Conservation (phyloP, 495 filamentous ascomycete genomes). For the Gamarada debralockiae region DNA sequence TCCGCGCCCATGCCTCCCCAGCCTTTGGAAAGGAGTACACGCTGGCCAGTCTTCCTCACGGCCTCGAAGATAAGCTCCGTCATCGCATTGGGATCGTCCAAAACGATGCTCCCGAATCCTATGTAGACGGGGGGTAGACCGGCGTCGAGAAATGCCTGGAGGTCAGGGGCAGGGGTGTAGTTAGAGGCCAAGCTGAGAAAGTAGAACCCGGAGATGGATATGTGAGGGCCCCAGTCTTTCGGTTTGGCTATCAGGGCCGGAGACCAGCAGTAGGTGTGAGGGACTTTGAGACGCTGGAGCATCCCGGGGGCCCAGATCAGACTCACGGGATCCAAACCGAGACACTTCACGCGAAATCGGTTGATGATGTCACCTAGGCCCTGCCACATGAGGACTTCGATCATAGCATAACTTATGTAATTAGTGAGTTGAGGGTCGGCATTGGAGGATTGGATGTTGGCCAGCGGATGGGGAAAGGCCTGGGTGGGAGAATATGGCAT, state of each 20-base stretch:
- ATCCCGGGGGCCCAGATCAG: slow-evolving; percentile 60
- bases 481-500: slow-evolving; percentile 53
- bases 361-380: slow-evolving; percentile 70
- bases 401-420: slow-evolving; percentile 63
- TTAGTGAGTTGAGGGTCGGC: slow-evolving; percentile 53
- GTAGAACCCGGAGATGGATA: slow-evolving; percentile 3
- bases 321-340: slow-evolving; percentile 63
- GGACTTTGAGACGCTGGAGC: slow-evolving; percentile 57
- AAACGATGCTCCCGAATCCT: slow-evolving; percentile 76
- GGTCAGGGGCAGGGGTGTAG: slow-evolving; percentile 55
- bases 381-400: slow-evolving; percentile 76
- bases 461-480: slow-evolving; percentile 48
- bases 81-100: slow-evolving; percentile 62
- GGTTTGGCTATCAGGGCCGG: slow-evolving; percentile 76
- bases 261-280: slow-evolving; percentile 73
- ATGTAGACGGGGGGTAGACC: slow-evolving; percentile 72
- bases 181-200: slow-evolving; percentile 58
- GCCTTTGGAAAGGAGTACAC: slow-evolving; percentile 71
- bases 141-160: slow-evolving; percentile 56
- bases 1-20: slow-evolving; percentile 70
- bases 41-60: slow-evolving; percentile 55
- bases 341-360: slow-evolving; percentile 53
- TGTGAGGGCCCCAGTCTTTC: slow-evolving; percentile 51
- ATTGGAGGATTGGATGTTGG: slow-evolving; percentile 44
- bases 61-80: slow-evolving; percentile 67